phyloP scores from a whole-genome alignment of 305 asterid species.

The Striga hermonthica region DNA sequence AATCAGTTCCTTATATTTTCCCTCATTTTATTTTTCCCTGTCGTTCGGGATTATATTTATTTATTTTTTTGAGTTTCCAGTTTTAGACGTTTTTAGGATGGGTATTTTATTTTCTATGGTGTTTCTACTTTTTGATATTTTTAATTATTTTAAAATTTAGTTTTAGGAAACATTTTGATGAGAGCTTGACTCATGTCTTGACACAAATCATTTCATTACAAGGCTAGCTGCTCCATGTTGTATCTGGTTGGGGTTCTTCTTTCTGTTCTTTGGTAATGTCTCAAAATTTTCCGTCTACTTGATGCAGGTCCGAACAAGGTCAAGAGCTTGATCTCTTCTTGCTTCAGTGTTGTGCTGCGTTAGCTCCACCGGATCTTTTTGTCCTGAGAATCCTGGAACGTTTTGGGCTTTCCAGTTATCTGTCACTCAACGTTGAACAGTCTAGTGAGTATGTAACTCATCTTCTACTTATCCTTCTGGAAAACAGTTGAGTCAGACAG shows the following conservation, averaged over 20 bases:
- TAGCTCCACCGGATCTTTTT: slow-evolving; percentile 90
- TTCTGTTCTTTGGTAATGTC: slow-evolving; percentile 7
- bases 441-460: slow-evolving; percentile 81
- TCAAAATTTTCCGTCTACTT: slow-evolving; percentile 27
- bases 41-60: too few species aligned
- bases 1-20: too few species aligned
- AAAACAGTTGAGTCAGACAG: slow-evolving; percentile 21
- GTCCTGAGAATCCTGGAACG: slow-evolving; percentile 84
- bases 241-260: slow-evolving; percentile 17
- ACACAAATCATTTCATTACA: slow-evolving; percentile 10
- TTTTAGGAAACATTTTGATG: too few species aligned
- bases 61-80: too few species aligned
- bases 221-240: slow-evolving; percentile 22
- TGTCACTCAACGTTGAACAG: slow-evolving; percentile 69
- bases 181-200: background rate
- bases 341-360: slow-evolving; percentile 95
- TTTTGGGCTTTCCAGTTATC: slow-evolving; percentile 78
- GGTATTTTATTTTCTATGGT: too few species aligned
- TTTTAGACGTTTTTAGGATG: too few species aligned
- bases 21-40: too few species aligned
- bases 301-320: slow-evolving; percentile 85
- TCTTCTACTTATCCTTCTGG: slow-evolving; percentile 34
- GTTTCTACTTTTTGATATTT: too few species aligned
- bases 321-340: slow-evolving; percentile 95
- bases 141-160: too few species aligned